phyloP scores from a whole-genome alignment of 2,329 filamentous ascomycete species.

The Akanthomyces muscarius region DNA sequence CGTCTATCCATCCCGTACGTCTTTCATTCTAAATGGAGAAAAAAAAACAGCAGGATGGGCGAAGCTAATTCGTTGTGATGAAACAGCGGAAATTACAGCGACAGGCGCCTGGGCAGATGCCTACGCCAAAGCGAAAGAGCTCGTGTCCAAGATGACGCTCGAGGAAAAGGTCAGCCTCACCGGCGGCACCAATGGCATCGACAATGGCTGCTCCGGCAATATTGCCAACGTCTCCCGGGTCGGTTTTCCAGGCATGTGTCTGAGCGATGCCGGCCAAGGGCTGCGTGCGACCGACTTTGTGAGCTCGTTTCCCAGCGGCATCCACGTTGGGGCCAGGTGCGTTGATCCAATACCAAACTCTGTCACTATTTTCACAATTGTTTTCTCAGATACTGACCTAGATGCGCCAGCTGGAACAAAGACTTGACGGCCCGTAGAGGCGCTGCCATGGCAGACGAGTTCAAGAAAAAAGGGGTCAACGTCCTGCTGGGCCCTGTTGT shows the following conservation, averaged over 20 bases:
- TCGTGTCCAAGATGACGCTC: constrained; percentile 70
- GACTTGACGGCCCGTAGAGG: constrained; percentile 64
- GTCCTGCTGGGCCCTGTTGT: constrained; percentile 74
- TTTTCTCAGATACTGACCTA: background rate
- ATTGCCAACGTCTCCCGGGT: constrained; percentile 36
- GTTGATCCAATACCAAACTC: background rate
- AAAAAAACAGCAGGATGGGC: background rate
- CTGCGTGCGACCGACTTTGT: constrained; percentile 41
- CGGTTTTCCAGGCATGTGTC: constrained; percentile 42
- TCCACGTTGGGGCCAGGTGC: constrained; percentile 38
- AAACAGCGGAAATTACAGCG: constrained; percentile 51
- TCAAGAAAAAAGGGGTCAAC: constrained; percentile 72
- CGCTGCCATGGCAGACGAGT: constrained; percentile 71
- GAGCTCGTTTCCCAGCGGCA: constrained; percentile 38
- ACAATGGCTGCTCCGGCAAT: constrained; percentile 46
- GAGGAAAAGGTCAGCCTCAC: constrained; percentile 77
- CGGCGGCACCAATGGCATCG: constrained; percentile 55
- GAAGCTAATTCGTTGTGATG: background rate
- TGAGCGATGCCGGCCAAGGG: constrained; percentile 43
- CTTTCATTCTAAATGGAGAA: background rate
- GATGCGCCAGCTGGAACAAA: constrained; percentile 60
- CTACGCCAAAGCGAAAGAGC: constrained; percentile 60
- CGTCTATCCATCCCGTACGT: constrained; percentile 50
- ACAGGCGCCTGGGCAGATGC: constrained; percentile 64
- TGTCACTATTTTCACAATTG: no score